Evolutionary conservation across 805 yeast species (phyloP).

Genomic region (Spathaspora hagerdaliae): DNA sequence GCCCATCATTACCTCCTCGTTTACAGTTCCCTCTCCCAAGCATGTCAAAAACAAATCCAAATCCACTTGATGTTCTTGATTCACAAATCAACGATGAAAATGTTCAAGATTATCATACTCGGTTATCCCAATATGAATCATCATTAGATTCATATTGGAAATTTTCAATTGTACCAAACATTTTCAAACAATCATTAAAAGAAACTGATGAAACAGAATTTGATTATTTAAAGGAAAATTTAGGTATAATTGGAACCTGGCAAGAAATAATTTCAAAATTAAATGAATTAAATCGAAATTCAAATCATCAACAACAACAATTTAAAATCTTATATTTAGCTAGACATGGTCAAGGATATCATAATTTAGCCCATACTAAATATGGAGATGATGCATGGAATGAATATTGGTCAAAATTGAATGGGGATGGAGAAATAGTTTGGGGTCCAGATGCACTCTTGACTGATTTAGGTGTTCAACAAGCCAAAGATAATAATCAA

Average conservation of each 20-base stretch:
- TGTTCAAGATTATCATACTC: conserved; percentile 8
- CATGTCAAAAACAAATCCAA: conserved; percentile 12
- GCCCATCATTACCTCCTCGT: no score
- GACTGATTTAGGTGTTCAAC: conserved; percentile 42
- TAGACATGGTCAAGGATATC: conserved; percentile 54
- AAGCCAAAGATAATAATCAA: conserved; percentile 40
- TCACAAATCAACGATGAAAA: conserved; percentile 22
- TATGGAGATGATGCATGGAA: conserved; percentile 48
- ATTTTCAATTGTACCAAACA: conserved; percentile 37
- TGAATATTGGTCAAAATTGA: conserved; percentile 38
- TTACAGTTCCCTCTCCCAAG: no score
- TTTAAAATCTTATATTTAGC: conserved; percentile 48
- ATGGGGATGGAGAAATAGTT: conserved; percentile 43
- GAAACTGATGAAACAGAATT: conserved; percentile 41
- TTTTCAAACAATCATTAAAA: conserved; percentile 41
- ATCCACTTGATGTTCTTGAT: conserved; percentile 25
- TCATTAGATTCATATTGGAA: conserved; percentile 23
- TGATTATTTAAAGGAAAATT: conserved; percentile 38
- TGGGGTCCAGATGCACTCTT: conserved; percentile 54
- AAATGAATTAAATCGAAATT: conserved; percentile 27
- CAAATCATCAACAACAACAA: conserved; percentile 15
- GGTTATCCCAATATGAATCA: conserved; percentile 5
- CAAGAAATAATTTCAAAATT: conserved; percentile 24
- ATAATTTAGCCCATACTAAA: conserved; percentile 42
- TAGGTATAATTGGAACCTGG: conserved; percentile 42